Evolutionary conservation across 1,284 basidiomycete species (phyloP).

Genomic region (Ganoderma meredithae): DNA sequence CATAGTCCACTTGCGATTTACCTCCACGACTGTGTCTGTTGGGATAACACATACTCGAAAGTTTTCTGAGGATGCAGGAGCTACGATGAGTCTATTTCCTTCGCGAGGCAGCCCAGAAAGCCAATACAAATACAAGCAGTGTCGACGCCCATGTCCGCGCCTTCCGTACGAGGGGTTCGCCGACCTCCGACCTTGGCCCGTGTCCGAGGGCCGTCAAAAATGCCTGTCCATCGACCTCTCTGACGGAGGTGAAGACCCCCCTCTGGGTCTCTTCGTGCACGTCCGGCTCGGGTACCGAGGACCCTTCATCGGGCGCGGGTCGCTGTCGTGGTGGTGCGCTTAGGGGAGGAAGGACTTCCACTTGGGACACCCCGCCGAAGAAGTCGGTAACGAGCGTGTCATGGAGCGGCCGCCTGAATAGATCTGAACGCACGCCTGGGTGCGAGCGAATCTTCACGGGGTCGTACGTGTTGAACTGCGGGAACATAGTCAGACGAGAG

Average conservation of each 20-base stretch:
- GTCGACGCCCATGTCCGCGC: conserved; percentile 49
- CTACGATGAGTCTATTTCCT: conserved; percentile 16
- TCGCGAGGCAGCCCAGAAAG: conserved; percentile 43
- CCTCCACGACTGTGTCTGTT: background rate
- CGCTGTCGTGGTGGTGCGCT: background rate
- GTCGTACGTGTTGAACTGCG: conserved; percentile 85
- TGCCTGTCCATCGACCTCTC: conserved; percentile 12
- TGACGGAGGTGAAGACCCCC: background rate
- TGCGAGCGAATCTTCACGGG: conserved; percentile 81
- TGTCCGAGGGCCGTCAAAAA: conserved; percentile 19
- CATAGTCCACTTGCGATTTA: background rate
- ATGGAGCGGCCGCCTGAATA: conserved; percentile 76
- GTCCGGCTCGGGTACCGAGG: background rate
- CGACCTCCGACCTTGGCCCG: conserved; percentile 7
- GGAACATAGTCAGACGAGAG: conserved; percentile 3
- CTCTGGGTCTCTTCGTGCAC: conserved; percentile 1
- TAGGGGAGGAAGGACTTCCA: conserved; percentile 59
- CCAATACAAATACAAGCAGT: conserved; percentile 42
- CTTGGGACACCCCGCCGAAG: conserved; percentile 91
- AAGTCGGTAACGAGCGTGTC: conserved; percentile 92
- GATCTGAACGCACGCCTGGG: conserved; percentile 86
- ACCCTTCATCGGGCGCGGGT: background rate
- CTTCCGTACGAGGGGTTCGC: conserved; percentile 22
- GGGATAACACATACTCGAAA: background rate
- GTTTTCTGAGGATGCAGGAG: background rate